Conservation (phyloP, 768 basidiomycete species). For the Tulasnella sp. region DNA sequence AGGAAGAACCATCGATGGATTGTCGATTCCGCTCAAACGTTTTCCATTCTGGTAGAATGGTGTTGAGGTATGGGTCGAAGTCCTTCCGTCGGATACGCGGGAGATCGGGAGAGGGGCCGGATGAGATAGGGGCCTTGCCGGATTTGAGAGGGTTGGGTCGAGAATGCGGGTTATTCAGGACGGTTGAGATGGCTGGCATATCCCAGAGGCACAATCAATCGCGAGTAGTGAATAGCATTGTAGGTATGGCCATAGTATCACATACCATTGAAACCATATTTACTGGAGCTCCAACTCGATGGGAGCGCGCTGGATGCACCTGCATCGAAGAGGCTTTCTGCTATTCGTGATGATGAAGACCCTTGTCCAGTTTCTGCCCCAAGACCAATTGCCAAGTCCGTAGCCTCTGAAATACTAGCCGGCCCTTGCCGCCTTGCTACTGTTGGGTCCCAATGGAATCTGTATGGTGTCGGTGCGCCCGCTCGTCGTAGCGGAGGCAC, state of each 20-base stretch:
- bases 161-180: constrained; percentile 83
- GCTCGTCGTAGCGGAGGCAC: neutral
- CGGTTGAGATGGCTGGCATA: constrained; percentile 75
- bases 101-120: constrained; percentile 60
- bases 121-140: constrained; percentile 59
- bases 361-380: neutral
- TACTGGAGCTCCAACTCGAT: constrained; percentile 19
- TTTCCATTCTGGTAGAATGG: constrained; percentile 68
- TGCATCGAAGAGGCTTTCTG: constrained; percentile 6
- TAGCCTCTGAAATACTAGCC: constrained; percentile 17
- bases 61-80: constrained; percentile 71
- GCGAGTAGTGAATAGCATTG: neutral
- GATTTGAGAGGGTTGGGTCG: constrained; percentile 79
- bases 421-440: constrained; percentile 6
- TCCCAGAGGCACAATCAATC: neutral
- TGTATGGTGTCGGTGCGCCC: constrained; percentile 14
- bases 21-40: constrained; percentile 38
- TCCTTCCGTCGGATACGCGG: constrained; percentile 73
- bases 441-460: constrained; percentile 18
- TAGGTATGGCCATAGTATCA: too few species aligned
- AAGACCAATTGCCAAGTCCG: constrained; percentile 10
- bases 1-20: neutral
- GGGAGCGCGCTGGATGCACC: constrained; percentile 13
- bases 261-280: constrained; percentile 83
- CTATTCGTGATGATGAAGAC: neutral